Evolutionary conservation across 225 moss, liverwort and hornwort genomes (phyloP), one percentile per base, ranked within the genome.

Genomic region (Thuidium tamariscinum): DNA sequence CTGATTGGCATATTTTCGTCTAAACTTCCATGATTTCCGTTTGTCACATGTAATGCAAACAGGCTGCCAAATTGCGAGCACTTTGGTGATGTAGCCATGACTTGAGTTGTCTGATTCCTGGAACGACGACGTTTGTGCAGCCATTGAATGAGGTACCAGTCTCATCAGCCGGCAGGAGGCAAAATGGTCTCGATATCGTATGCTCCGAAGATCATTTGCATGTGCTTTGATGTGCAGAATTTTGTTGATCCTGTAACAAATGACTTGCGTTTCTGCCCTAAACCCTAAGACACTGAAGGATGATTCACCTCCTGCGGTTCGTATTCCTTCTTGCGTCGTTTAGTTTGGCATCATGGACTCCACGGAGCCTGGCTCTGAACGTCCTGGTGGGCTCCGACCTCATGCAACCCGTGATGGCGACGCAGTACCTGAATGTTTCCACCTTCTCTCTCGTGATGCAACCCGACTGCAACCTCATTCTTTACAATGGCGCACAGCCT

Each of bases 401-500:
- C 44, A 80, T 88, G 85, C 64, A 78, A 22, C 85, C 85, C 29
- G 36, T 88, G 55, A 85, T 56, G 85, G 82, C 86, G 60, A 74
- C 34, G 37, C 85, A 90, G 83, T 90, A 86, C 67, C 80, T 90
- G 27, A 88, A 37, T 36, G 83, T 88, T 13, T 90, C 83, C 48
- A 82, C 60, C n/a, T 85, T 81, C 41, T 86, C 83, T 74, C 83
- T 90, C 36, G 90, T 90, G 42, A 79, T 90, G 88, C 90, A 90
- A 76, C 90, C 90, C 15, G 86, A 90, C 79, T 90, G 90, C 88
- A 86, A 90, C 36, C 34, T 88, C 61, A 69, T 88, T 51, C 90
- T 90, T 57, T 90, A 88, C 79, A 68, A 88, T 55, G 46, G 57
- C 42, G 74, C 90, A 17, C 88, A 57, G 79, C 83, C 88, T 61